Evolutionary conservation across 2,329 filamentous ascomycete species (phyloP).

Genomic region (Colletotrichum cordylinicola): DNA sequence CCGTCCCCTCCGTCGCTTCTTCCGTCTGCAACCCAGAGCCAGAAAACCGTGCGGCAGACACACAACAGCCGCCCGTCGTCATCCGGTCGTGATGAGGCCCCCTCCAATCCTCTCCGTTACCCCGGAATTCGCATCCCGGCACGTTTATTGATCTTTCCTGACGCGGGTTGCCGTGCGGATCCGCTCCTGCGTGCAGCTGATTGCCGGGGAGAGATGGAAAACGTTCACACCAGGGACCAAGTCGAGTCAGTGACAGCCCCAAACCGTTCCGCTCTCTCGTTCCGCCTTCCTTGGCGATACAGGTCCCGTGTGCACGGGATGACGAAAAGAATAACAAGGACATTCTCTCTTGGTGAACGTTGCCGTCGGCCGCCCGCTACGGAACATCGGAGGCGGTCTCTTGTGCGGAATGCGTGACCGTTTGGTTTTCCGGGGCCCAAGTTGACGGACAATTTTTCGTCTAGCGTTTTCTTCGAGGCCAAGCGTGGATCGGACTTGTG

Average conservation of each 20-base stretch:
- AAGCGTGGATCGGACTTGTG: not conserved
- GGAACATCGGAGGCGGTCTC: not conserved
- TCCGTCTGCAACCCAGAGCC: not conserved
- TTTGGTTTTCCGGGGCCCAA: not conserved
- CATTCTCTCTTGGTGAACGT: not conserved
- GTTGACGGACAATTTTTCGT: not conserved
- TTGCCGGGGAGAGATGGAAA: not conserved
- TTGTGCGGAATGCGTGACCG: not conserved
- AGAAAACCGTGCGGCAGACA: not conserved
- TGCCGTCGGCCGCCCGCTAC: not conserved
- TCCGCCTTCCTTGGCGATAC: not conserved
- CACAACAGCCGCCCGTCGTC: not conserved
- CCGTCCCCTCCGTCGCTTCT: not conserved
- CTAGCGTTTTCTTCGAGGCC: not conserved
- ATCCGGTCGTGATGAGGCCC: not conserved
- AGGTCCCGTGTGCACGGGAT: not conserved
- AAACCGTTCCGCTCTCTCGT: not conserved
- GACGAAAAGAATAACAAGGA: not conserved
- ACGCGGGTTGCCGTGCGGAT: not conserved
- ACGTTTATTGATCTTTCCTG: not conserved
- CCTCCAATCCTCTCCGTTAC: not conserved
- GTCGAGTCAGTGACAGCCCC: not conserved
- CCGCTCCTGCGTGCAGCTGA: not conserved
- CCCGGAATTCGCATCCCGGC: not conserved
- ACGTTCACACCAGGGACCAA: not conserved